Base-by-base conservation (phyloP, 169 alveolate genomes). In the Amoebophrya sp. region DNA sequence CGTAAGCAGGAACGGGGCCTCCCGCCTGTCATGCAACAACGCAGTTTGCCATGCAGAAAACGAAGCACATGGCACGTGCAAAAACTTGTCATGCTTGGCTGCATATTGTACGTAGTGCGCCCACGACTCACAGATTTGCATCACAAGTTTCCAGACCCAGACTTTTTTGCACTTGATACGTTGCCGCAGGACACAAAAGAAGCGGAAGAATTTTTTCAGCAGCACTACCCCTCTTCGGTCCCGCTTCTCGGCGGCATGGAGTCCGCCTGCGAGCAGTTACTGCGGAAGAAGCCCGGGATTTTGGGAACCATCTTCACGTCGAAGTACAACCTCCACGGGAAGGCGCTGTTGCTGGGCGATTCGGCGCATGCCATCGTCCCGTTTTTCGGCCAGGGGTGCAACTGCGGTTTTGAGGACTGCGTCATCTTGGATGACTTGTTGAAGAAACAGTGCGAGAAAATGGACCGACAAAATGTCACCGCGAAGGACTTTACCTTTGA, bases 351-450 rank as follows among this genome's bases (percentile, higher is more conserved):
- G 25, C 38, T 91, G 0, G 94, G 94, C 40, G 94, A 93, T 47
- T 77, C 92, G 25, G 93, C 94, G 2, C 94, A 93, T 32, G 94
- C 94, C 2, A 93, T 93, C 77, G 91, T 92, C 77, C 94, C 94
- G 7, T 93, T 93, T 41, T 93, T 92, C 77, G 94, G 94, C 1
- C 90, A 93, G 77, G 94, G 94, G 0, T 89, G 92, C 54, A 93
- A 93, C 94, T 91, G 93, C 55, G 94, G 94, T 0, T 90, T 93
- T 29, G 94, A 93, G 35, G 94, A 93, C 90, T 93, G 94, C 91
- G 89, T 91, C 77, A 91, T 93, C 25, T 77, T 93, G 33, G 93
- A 93, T 32, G 89, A n/a, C n/a, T n/a, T n/a, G n/a, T n/a, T n/a
- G n/a, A n/a, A n/a, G n/a, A 91, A 77, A 40, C 25, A 29, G 2